Evolutionary conservation across 139 green algal genomes (phyloP).

Genomic region (Ostreobium quekettii): DNA sequence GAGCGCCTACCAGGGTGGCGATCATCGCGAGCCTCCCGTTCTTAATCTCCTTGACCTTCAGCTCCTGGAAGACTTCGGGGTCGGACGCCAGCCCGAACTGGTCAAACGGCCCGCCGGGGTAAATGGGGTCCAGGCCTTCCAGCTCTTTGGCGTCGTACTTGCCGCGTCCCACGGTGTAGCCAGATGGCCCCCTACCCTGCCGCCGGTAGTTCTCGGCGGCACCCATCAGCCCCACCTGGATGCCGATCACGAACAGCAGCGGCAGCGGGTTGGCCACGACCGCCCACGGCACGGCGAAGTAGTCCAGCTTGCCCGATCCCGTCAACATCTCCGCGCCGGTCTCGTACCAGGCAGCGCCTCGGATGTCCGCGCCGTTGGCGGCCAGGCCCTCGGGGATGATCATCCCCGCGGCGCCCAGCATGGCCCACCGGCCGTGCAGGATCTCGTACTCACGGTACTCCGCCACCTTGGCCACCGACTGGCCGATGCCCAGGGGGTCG

Average conservation of each 20-base stretch:
- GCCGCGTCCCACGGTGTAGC: constrained; percentile 81
- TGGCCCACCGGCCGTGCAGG: constrained; percentile 92
- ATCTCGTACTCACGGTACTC: constrained; percentile 91
- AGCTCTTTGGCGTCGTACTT: constrained; percentile 86
- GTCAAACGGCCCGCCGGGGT: constrained; percentile 95
- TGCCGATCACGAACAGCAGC: constrained; percentile 61
- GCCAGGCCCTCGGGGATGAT: constrained; percentile 91
- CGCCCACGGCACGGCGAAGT: constrained; percentile 83
- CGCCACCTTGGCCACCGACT: constrained; percentile 67
- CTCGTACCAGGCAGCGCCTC: constrained; percentile 87
- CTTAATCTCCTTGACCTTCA: constrained; percentile 99
- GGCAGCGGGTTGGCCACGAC: constrained; percentile 85
- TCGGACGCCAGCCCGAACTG: constrained; percentile 88
- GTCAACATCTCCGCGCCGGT: constrained; percentile 88
- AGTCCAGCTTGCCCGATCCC: constrained; percentile 89
- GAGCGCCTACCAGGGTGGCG: constrained; percentile 68
- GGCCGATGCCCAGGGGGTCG: constrained; percentile 85
- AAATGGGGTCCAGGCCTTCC: constrained; percentile 80
- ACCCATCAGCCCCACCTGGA: constrained; percentile 78
- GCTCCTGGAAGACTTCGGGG: constrained; percentile 80
- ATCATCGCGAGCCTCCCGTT: constrained; percentile 92
- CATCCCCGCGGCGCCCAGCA: constrained; percentile 89
- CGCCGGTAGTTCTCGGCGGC: constrained; percentile 80
- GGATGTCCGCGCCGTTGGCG: constrained; percentile 79
- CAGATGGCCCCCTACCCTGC: constrained; percentile 68